phyloP scores from a whole-genome alignment of 208 protist genomes.

The Leishmania arabica region DNA sequence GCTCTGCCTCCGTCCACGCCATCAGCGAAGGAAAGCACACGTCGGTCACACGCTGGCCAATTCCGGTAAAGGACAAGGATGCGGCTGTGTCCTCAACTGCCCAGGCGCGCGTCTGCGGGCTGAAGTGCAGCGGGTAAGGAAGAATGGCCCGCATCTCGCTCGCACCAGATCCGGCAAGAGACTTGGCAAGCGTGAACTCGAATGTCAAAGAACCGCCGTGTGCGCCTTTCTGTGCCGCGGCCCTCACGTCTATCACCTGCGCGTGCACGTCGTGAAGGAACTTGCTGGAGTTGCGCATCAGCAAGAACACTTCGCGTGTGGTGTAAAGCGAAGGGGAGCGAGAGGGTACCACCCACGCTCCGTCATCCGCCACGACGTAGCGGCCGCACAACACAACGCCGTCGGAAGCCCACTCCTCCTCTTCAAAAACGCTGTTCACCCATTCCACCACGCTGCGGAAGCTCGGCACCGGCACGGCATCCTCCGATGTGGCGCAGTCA shows the following conservation, averaged over 20 bases:
- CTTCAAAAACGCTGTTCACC: constrained; percentile 37
- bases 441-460: constrained; percentile 70
- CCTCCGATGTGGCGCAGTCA: not conserved
- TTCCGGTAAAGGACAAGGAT: constrained; percentile 46
- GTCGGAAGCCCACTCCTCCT: constrained; percentile 32
- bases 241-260: constrained; percentile 30
- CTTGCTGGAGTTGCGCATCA: constrained; percentile 82
- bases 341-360: constrained; percentile 72
- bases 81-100: constrained; percentile 4
- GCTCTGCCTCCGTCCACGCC: constrained; percentile 69
- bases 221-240: not conserved
- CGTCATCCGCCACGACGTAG: constrained; percentile 82
- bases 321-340: constrained; percentile 51
- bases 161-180: constrained; percentile 49
- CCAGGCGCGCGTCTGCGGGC: not conserved
- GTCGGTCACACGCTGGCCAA: constrained; percentile 80
- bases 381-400: constrained; percentile 83
- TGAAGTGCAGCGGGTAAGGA: constrained; percentile 48
- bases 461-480: constrained; percentile 6
- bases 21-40: constrained; percentile 77
- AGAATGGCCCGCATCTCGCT: constrained; percentile 77
- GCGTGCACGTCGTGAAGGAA: constrained; percentile 70
- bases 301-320: constrained; percentile 73
- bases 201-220: constrained; percentile 7
- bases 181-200: constrained; percentile 66